Evolutionary conservation across 768 basidiomycete species (phyloP).

Genomic region (Phanerochaete carnosa): DNA sequence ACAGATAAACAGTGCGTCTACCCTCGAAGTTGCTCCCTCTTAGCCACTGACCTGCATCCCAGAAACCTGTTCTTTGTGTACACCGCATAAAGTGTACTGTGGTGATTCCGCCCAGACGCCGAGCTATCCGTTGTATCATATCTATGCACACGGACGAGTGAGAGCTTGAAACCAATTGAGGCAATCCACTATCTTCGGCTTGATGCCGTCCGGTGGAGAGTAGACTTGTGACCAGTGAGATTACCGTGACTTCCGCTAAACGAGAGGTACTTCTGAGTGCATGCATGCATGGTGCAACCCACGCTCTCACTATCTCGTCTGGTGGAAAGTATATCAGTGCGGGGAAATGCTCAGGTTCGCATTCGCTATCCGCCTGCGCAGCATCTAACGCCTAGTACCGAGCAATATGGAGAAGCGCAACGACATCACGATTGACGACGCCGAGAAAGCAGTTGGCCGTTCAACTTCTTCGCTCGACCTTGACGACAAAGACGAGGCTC

Average conservation of each 20-base stretch:
- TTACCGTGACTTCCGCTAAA: neutral
- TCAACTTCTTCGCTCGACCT: conserved; percentile 26
- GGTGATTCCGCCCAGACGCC: neutral
- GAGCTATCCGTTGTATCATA: neutral
- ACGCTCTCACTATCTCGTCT: neutral
- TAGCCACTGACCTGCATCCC: neutral
- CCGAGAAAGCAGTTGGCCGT: neutral
- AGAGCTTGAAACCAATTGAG: neutral
- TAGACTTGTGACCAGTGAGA: neutral
- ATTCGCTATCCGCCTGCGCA: neutral
- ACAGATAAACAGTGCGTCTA: conserved; percentile 58
- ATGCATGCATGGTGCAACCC: neutral
- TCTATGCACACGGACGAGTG: neutral
- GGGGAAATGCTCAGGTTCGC: neutral
- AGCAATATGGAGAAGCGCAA: neutral
- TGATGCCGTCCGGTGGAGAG: neutral
- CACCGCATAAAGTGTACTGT: conserved; percentile 35
- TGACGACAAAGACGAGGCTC: conserved; percentile 54
- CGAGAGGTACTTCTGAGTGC: neutral
- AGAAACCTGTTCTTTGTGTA: conserved; percentile 63
- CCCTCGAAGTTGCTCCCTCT: neutral
- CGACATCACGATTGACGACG: neutral
- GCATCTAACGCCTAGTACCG: neutral
- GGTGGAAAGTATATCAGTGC: neutral
- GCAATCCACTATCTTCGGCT: neutral